Evolutionary conservation across 2,329 filamentous ascomycete species (phyloP).

Genomic region (Hirsutella minnesotensis): DNA sequence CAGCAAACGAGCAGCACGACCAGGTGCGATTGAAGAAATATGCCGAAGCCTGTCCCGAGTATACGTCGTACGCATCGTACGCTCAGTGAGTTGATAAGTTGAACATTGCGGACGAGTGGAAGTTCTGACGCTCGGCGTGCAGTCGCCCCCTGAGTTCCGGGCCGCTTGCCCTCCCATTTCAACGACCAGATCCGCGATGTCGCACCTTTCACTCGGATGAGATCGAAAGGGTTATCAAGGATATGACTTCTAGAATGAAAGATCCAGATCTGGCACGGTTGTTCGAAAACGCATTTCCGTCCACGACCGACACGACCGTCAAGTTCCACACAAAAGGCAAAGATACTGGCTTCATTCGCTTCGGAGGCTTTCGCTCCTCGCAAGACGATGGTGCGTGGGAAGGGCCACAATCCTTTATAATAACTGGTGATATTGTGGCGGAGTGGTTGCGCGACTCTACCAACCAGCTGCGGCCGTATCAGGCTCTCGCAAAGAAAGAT

Average conservation of each 20-base stretch:
- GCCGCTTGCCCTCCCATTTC: conserved; percentile 69
- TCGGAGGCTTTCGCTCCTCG: conserved; percentile 15
- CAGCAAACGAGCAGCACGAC: conserved; percentile 9
- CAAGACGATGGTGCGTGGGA: conserved; percentile 56
- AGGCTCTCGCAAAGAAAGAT: conserved; percentile 72
- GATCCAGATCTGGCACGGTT: conserved; percentile 82
- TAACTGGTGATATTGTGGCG: conserved; percentile 85
- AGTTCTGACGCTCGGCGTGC: not conserved
- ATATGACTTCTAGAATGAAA: conserved; percentile 68
- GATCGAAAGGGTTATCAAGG: conserved; percentile 78
- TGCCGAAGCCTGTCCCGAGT: conserved; percentile 25
- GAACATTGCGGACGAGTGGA: too few relatives aligned
- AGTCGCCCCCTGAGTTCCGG: conserved; percentile 74
- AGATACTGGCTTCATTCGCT: conserved; percentile 23
- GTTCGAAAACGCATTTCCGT: conserved; percentile 93
- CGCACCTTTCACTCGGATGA: conserved; percentile 79
- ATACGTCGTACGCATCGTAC: conserved; percentile 24
- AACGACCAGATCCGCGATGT: conserved; percentile 69
- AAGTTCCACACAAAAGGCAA: conserved; percentile 68
- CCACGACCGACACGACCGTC: conserved; percentile 73
- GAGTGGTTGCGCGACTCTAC: conserved; percentile 90
- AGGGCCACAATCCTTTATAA: conserved; percentile 83
- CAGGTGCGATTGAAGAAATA: conserved; percentile 15
- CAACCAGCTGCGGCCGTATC: conserved; percentile 88
- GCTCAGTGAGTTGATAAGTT: conserved; percentile 23